Evolutionary conservation across 352 stramenopile species (phyloP).

Genomic region (Phytophthora megakarya): DNA sequence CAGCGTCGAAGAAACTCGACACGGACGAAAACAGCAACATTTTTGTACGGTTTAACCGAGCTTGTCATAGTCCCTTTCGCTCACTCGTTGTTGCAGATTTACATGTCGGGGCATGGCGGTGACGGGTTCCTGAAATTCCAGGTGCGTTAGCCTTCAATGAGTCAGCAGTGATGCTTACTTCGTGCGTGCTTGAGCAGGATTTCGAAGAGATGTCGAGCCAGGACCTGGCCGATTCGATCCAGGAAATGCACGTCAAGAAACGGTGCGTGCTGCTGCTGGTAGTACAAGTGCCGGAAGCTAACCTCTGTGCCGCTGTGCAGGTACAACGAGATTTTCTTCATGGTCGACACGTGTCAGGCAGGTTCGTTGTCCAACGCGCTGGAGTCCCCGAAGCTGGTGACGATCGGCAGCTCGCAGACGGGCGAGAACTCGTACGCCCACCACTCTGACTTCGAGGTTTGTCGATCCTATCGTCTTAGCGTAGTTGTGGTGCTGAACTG

Average conservation of each 20-base stretch:
- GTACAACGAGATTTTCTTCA: constrained; percentile 96
- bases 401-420: constrained; percentile 91
- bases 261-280: constrained; percentile 43
- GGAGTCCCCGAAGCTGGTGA: constrained; percentile 91
- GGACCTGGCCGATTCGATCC: constrained; percentile 92
- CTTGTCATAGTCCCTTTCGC: constrained; percentile 41
- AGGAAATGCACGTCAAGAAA: constrained; percentile 95
- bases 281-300: background rate
- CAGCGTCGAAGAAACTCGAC: constrained; percentile 88
- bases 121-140: constrained; percentile 99
- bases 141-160: constrained; percentile 32
- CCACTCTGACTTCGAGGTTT: constrained; percentile 80
- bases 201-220: constrained; percentile 96
- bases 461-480: background rate
- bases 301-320: constrained; percentile 29
- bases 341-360: constrained; percentile 98
- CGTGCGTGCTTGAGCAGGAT: constrained; percentile 56
- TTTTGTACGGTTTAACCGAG: constrained; percentile 59
- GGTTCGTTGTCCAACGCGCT: constrained; percentile 91
- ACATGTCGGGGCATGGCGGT: constrained; percentile 95
- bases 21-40: constrained; percentile 91
- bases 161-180: constrained; percentile 19
- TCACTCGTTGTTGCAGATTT: constrained; percentile 55
- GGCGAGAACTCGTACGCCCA: constrained; percentile 96
- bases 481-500: constrained; percentile 4